phyloP scores from a whole-genome alignment of 306 rosid genomes.

The Gleditsia sinensis region DNA sequence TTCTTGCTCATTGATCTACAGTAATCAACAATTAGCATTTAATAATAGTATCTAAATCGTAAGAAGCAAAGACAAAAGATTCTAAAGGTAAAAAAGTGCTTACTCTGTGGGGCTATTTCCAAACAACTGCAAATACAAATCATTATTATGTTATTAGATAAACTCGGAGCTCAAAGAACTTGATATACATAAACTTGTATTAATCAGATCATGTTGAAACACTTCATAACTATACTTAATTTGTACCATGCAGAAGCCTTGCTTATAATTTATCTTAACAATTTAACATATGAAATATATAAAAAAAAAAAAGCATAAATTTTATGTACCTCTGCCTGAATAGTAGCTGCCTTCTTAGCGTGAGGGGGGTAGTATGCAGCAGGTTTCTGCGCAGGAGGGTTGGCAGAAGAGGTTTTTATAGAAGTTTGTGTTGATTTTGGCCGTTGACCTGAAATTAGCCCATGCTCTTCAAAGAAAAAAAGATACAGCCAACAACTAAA shows the following conservation, averaged over 20 bases:
- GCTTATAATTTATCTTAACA: too few species aligned
- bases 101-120: constrained; percentile 79
- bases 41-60: constrained; percentile 18
- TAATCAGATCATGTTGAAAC: constrained; percentile 5
- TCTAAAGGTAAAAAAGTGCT: constrained; percentile 25
- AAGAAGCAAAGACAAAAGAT: constrained; percentile 7
- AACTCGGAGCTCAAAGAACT: constrained; percentile 16
- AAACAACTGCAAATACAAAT: constrained; percentile 61
- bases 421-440: constrained; percentile 54
- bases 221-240: constrained; percentile 19
- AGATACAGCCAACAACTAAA: constrained; percentile 1
- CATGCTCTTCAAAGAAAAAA: constrained; percentile 32
- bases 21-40: constrained; percentile 32
- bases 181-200: neutral
- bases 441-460: constrained; percentile 59
- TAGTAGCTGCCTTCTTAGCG: constrained; percentile 73
- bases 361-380: constrained; percentile 96
- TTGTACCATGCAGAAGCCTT: neutral
- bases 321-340: constrained; percentile 81
- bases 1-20: constrained; percentile 79
- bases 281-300: too few species aligned
- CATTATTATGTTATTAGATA: constrained; percentile 38
- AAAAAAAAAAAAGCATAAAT: constrained; percentile 1
- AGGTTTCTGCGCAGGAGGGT: too few species aligned
- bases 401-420: constrained; percentile 43